Conservation (phyloP, 75 land plant genomes). For the Sequoiadendron giganteum region DNA sequence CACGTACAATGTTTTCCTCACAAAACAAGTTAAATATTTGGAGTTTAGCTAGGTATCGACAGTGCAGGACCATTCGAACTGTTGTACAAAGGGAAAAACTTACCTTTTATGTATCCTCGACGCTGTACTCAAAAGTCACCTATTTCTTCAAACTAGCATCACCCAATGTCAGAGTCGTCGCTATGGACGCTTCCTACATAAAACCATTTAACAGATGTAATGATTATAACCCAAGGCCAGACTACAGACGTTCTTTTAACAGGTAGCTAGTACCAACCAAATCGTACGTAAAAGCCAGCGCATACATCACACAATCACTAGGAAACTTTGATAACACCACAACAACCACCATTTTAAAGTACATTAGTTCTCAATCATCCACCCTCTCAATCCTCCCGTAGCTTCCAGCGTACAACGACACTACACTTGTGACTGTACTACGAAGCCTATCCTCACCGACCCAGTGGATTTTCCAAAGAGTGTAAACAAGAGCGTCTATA, state of each 20-base stretch:
- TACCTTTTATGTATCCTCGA: conserved; percentile 26
- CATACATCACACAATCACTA: neutral
- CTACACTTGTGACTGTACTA: neutral
- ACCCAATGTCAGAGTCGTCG: conserved; percentile 28
- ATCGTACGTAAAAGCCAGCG: conserved; percentile 16
- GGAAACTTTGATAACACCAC: neutral
- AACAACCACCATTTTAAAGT: conserved; percentile 13
- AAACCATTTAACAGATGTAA: conserved; percentile 13
- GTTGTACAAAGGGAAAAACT: conserved; percentile 12
- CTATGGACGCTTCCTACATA: conserved; percentile 13
- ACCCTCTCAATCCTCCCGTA: neutral
- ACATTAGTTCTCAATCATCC: neutral
- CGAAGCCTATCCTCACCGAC: neutral
- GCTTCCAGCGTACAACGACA: conserved; percentile 13
- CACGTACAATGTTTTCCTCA: neutral
- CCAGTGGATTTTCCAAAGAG: neutral
- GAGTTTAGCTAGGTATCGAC: no score
- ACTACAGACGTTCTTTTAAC: conserved; percentile 25
- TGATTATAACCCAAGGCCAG: conserved; percentile 26
- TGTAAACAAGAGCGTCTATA: neutral
- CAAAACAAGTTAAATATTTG: neutral
- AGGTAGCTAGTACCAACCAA: conserved; percentile 7
- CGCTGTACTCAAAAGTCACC: conserved; percentile 15
- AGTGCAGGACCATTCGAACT: conserved; percentile 5
- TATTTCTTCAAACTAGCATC: conserved; percentile 23